Evolutionary conservation across 164 flowering plant genomes (phyloP).

Genomic region (Sextonia rubra): DNA sequence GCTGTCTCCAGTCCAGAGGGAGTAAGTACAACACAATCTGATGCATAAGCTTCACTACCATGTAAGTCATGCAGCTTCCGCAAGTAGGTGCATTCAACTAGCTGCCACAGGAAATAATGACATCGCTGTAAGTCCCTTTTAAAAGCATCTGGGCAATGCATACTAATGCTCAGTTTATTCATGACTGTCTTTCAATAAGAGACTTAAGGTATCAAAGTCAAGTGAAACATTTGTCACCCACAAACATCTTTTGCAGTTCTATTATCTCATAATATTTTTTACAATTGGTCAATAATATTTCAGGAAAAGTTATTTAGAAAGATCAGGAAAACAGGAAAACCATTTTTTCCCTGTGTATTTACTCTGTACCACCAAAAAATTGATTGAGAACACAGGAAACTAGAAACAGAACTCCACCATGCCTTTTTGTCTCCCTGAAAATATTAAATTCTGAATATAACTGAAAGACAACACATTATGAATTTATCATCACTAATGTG

Average conservation of each 20-base stretch:
- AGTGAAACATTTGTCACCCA: neutral
- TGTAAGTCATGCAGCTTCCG: conserved; percentile 72
- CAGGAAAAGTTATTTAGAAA: too few species aligned
- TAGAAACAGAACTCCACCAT: neutral
- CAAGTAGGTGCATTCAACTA: conserved; percentile 71
- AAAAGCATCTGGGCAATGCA: neutral
- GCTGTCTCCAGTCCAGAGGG: conserved; percentile 52
- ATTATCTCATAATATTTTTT: neutral
- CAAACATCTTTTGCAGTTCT: neutral
- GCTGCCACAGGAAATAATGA: conserved; percentile 29
- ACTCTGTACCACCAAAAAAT: neutral
- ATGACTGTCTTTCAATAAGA: neutral
- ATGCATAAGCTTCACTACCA: conserved; percentile 45
- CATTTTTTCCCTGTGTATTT: neutral
- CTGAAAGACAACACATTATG: neutral
- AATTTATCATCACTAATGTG: neutral
- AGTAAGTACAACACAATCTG: conserved; percentile 58
- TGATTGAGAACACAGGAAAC: neutral
- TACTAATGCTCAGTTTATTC: neutral
- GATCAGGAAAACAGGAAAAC: neutral
- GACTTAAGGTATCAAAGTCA: neutral
- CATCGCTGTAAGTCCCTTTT: neutral
- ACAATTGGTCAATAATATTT: neutral
- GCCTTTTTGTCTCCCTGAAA: too few species aligned
- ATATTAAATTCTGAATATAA: too few species aligned